A percentile compares a stretch with the other conserved stretches of the same genome.
Evolutionary conservation across 768 basidiomycete genomes (phyloP).

Genomic region (Psilocybe sp.): DNA sequence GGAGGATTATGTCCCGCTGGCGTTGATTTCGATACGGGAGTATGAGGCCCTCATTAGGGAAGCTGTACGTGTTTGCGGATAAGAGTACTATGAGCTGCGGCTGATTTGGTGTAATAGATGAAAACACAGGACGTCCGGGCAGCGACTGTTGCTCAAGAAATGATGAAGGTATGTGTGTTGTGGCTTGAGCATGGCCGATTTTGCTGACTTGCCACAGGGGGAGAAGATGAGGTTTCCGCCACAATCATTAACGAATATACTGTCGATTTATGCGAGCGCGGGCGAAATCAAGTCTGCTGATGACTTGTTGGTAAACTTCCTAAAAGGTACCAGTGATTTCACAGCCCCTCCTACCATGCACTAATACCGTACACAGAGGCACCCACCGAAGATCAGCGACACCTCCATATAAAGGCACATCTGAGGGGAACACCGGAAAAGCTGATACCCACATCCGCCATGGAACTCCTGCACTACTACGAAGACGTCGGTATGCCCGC

Average conservation of each 20-base stretch:
- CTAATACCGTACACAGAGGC: constrained; percentile 17
- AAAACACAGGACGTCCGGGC: constrained; percentile 41
- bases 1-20: constrained; percentile 33
- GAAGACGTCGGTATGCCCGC: constrained; percentile 62
- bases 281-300: constrained; percentile 49
- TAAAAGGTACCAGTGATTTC: constrained; percentile 36
- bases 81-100: constrained; percentile 4
- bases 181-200: background rate
- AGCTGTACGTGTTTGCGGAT: constrained; percentile 34
- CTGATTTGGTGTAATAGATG: constrained; percentile 32
- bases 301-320: constrained; percentile 35
- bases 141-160: constrained; percentile 45
- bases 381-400: constrained; percentile 57
- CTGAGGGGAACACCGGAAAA: constrained; percentile 46
- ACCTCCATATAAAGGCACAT: constrained; percentile 72
- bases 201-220: constrained; percentile 27
- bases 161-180: constrained; percentile 50
- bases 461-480: constrained; percentile 67
- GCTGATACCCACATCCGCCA: constrained; percentile 57
- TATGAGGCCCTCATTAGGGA: constrained; percentile 53
- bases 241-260: constrained; percentile 40
- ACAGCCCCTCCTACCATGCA: background rate
- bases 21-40: constrained; percentile 48
- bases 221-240: constrained; percentile 40
- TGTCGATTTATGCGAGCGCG: constrained; percentile 45